Percentiles rank a stretch among this genome's conserved stretches.
Evolutionary conservation across 2,329 filamentous ascomycete species (phyloP).

Genomic region (Cytospora schulzeri): DNA sequence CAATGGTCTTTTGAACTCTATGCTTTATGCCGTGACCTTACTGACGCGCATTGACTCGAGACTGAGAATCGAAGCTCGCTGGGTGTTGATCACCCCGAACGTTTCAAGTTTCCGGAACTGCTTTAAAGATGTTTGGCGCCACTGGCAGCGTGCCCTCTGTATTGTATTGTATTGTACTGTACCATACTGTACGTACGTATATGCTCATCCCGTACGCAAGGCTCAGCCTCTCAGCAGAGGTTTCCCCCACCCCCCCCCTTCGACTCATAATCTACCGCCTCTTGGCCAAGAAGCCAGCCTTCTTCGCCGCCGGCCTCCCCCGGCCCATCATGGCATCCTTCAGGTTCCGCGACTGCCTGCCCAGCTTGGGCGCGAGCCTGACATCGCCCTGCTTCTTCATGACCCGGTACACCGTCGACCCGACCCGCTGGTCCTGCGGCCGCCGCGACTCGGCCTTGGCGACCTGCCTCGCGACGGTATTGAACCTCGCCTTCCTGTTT

Average conservation of each 20-base stretch:
- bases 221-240: neutral
- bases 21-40: too few relatives aligned
- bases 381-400: slow-evolving; percentile 47
- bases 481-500: slow-evolving; percentile 50
- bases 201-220: neutral
- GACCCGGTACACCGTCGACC: slow-evolving; percentile 56
- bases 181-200: neutral
- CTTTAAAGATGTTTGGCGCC: neutral
- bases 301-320: slow-evolving; percentile 42
- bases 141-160: neutral
- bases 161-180: neutral
- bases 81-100: neutral
- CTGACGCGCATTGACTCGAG: neutral
- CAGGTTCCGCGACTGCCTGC: slow-evolving; percentile 44
- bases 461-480: slow-evolving; percentile 42
- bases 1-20: too few relatives aligned
- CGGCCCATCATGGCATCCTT: slow-evolving; percentile 52
- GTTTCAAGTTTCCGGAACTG: neutral
- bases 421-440: slow-evolving; percentile 52
- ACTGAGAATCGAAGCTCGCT: neutral
- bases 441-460: slow-evolving; percentile 38
- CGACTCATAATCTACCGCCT: too few relatives aligned
- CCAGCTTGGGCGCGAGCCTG: slow-evolving; percentile 51
- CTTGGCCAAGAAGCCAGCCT: slow-evolving; percentile 50
- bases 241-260: neutral